These are phyloP conservation scores for Acorus calamus DNA, from an alignment of 106 monocot genomes.

Conservation along the genomic window DNA sequence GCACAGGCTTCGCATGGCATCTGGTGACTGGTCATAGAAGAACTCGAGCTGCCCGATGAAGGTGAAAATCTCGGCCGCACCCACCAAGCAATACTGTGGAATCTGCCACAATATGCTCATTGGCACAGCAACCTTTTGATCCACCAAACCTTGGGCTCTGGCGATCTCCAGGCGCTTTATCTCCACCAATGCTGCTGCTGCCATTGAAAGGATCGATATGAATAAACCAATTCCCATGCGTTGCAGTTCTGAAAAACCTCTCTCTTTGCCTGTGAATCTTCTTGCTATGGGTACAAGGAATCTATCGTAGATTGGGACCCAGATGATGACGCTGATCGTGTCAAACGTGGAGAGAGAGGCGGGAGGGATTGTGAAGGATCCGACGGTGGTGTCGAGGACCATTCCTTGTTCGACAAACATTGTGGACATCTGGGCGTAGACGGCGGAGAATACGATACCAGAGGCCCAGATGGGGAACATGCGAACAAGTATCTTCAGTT, in stretches of 20 bases:
- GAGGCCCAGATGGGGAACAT: conserved; percentile 67
- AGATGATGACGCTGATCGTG: conserved; percentile 37
- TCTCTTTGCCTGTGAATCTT: conserved; percentile 45
- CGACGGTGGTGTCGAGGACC: conserved; percentile 37
- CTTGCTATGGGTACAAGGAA: conserved; percentile 39
- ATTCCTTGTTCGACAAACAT: conserved; percentile 71
- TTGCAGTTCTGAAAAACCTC: conserved; percentile 53
- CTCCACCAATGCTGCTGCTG: conserved; percentile 46
- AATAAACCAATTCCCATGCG: conserved; percentile 55
- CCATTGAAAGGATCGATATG: conserved; percentile 49
- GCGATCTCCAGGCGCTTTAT: conserved; percentile 39
- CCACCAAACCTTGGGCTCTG: conserved; percentile 20
- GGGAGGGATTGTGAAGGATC: conserved; percentile 48
- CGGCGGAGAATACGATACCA: conserved; percentile 37
- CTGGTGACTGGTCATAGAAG: conserved; percentile 61
- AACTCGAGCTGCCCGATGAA: conserved; percentile 52
- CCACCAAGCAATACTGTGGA: conserved; percentile 48
- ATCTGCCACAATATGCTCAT: conserved; percentile 67
- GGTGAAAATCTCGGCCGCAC: conserved; percentile 46
- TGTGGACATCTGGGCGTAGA: conserved; percentile 42
- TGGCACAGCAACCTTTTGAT: conserved; percentile 26
- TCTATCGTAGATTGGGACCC: conserved; percentile 55
- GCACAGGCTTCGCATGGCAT: conserved; percentile 64
- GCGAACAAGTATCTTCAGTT: conserved; percentile 51
- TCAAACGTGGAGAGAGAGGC: conserved; percentile 57